A percentile compares a stretch with the other conserved stretches of the same genome.
phyloP scores from a whole-genome alignment of 2,329 filamentous ascomycete species.

The Berkeleyomyces basicola region DNA sequence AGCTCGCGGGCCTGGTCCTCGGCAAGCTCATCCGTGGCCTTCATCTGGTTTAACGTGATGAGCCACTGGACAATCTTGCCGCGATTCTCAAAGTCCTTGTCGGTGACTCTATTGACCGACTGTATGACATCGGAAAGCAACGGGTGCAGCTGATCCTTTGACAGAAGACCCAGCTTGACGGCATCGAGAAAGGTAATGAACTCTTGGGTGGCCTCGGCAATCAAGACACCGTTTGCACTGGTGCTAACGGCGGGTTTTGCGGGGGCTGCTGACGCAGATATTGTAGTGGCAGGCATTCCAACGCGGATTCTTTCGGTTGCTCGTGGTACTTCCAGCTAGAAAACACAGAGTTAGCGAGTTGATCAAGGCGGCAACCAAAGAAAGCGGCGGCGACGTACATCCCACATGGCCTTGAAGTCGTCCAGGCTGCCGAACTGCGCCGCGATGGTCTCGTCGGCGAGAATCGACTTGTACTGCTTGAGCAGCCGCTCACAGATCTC shows the following conservation, averaged over 20 bases:
- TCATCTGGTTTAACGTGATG: constrained; percentile 95
- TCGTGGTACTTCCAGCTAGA: constrained; percentile 78
- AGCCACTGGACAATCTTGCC: constrained; percentile 98
- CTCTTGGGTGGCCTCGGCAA: constrained; percentile 85
- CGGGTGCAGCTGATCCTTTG: constrained; percentile 93
- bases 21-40: constrained; percentile 75
- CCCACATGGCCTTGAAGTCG: constrained; percentile 81
- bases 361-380: not conserved
- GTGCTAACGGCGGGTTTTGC: constrained; percentile 24
- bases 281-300: constrained; percentile 74
- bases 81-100: constrained; percentile 83
- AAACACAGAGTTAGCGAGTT: not conserved
- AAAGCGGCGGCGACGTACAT: constrained; percentile 39
- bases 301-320: constrained; percentile 86
- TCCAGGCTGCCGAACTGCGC: constrained; percentile 75
- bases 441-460: constrained; percentile 83
- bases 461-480: constrained; percentile 91
- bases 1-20: constrained; percentile 79
- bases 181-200: constrained; percentile 98
- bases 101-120: constrained; percentile 91
- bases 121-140: constrained; percentile 91
- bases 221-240: constrained; percentile 46
- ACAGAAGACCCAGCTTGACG: constrained; percentile 75
- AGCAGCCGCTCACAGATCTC: constrained; percentile 87
- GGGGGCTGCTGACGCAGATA: constrained; percentile 35